Evolutionary conservation across 2,329 filamentous ascomycete species (phyloP).

Genomic region (Cordyceps pruinosa): DNA sequence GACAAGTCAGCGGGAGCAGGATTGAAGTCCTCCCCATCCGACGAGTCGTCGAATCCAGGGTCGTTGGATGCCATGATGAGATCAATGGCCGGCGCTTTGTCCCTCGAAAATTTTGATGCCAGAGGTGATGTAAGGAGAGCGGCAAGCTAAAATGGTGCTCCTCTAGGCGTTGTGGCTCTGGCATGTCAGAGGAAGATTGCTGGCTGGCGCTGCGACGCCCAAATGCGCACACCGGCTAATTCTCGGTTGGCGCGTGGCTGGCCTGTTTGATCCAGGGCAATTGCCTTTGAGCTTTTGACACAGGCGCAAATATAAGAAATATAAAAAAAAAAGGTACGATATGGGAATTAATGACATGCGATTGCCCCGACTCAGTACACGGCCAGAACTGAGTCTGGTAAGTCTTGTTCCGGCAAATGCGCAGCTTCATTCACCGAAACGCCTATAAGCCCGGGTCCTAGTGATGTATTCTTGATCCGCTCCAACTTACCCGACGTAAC

Average conservation of each 20-base stretch:
- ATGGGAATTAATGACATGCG: neutral
- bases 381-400: too few relatives aligned
- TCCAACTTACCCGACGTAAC: neutral
- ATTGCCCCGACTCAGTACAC: neutral
- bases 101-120: conserved; percentile 8
- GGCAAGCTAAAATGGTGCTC: neutral
- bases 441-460: neutral
- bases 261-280: too few relatives aligned
- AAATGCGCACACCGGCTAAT: conserved; percentile 17
- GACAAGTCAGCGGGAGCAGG: conserved; percentile 67
- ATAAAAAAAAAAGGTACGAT: neutral
- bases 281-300: too few relatives aligned
- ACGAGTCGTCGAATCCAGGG: conserved; percentile 52
- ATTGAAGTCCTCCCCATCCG: conserved; percentile 86
- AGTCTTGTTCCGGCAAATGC: neutral
- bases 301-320: neutral
- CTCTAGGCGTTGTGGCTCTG: conserved; percentile 9
- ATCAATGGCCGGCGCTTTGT: neutral
- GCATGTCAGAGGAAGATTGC: conserved; percentile 10
- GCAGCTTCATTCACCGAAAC: neutral
- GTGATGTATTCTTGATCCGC: neutral
- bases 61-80: conserved; percentile 43
- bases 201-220: neutral
- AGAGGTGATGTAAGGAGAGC: conserved; percentile 9
- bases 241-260: too few relatives aligned